Percentiles rank a stretch among this genome's conserved stretches.
Conservation (phyloP, 345 rosid genomes). For the Chamaenerion angustifolium region DNA sequence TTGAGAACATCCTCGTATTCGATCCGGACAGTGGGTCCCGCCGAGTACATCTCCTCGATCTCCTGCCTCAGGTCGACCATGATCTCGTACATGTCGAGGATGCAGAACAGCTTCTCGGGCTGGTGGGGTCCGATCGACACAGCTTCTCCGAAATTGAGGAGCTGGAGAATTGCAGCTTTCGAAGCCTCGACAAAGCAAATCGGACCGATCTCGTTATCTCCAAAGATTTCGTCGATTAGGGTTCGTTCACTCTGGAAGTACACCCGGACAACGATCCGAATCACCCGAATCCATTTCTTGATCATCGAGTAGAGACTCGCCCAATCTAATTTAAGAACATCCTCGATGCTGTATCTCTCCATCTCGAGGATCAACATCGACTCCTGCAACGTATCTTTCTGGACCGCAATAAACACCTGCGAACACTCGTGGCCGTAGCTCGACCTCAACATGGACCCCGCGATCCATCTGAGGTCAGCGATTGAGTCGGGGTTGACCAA, state of each 20-base stretch:
- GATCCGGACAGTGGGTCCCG: slow-evolving; percentile 33
- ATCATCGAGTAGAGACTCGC: slow-evolving; percentile 51
- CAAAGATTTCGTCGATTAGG: slow-evolving; percentile 51
- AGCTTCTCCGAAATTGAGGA: slow-evolving; percentile 76
- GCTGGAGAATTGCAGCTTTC: slow-evolving; percentile 59
- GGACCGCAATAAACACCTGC: slow-evolving; percentile 42
- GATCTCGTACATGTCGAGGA: slow-evolving; percentile 81
- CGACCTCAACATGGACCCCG: slow-evolving; percentile 50
- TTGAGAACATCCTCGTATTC: slow-evolving; percentile 49
- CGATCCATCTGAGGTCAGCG: slow-evolving; percentile 58
- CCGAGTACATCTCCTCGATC: slow-evolving; percentile 36
- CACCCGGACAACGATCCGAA: slow-evolving; percentile 48
- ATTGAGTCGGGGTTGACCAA: slow-evolving; percentile 52
- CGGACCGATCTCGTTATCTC: slow-evolving; percentile 24
- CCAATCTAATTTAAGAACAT: slow-evolving; percentile 82
- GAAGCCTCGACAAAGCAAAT: slow-evolving; percentile 62
- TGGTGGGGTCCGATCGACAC: slow-evolving; percentile 67
- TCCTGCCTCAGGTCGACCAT: slow-evolving; percentile 52
- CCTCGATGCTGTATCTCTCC: slow-evolving; percentile 77
- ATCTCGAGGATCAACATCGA: slow-evolving; percentile 58
- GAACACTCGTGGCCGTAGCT: slow-evolving; percentile 64
- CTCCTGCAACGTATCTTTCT: slow-evolving; percentile 71
- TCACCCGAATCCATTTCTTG: slow-evolving; percentile 73
- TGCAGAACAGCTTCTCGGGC: slow-evolving; percentile 56
- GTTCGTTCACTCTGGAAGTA: slow-evolving; percentile 65